Conservation (phyloP, 169 alveolate species). For the Neospora caninum region DNA sequence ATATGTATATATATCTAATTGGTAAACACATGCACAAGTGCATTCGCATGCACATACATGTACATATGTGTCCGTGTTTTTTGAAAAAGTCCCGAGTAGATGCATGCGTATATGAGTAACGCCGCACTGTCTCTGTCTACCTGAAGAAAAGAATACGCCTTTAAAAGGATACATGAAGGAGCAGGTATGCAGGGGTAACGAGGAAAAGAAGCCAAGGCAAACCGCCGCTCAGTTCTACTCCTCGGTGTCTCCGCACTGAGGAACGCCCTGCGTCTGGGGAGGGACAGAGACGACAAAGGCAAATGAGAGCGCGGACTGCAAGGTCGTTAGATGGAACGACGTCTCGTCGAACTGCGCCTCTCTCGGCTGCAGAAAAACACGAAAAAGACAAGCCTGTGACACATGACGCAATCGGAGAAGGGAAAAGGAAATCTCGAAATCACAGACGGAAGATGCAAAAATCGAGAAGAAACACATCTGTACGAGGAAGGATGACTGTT, state of each 20-base stretch:
- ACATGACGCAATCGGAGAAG: neutral
- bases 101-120: too few relatives aligned
- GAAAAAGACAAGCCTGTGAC: neutral
- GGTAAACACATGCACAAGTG: neutral
- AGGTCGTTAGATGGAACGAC: neutral
- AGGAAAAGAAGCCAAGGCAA: too few relatives aligned
- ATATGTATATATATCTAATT: too few relatives aligned
- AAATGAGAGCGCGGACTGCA: slow-evolving; percentile 16
- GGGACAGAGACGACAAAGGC: neutral
- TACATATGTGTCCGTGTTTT: too few relatives aligned
- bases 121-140: too few relatives aligned
- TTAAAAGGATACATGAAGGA: too few relatives aligned
- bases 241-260: neutral
- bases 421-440: neutral
- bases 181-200: too few relatives aligned
- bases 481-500: too few relatives aligned
- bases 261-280: neutral
- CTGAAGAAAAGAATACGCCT: too few relatives aligned
- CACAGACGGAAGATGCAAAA: neutral
- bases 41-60: neutral
- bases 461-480: neutral
- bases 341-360: slow-evolving; percentile 6
- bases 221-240: too few relatives aligned
- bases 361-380: neutral
- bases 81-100: too few relatives aligned